Evolutionary conservation across 306 rosid species (phyloP).

Genomic region (Notholithocarpus densiflorus): DNA sequence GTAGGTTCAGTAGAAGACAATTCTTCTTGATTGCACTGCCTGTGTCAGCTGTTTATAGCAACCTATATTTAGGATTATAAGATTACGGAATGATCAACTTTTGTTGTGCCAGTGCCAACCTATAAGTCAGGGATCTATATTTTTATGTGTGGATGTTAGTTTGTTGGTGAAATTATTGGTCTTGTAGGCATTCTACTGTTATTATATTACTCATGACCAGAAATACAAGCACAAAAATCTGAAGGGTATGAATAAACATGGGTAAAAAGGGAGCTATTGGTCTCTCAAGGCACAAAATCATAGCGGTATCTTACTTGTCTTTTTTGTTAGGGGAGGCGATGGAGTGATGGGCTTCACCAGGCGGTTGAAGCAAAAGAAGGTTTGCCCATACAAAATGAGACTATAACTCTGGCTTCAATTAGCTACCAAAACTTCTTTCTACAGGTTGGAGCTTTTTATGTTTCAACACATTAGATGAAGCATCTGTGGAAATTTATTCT

Average conservation of each 20-base stretch:
- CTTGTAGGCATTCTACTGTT: background rate
- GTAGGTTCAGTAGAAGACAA: background rate
- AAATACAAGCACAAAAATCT: background rate
- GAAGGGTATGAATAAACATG: background rate
- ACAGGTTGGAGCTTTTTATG: slow-evolving; percentile 58
- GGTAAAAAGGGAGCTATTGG: slow-evolving; percentile 8
- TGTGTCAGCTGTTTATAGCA: background rate
- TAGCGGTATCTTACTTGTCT: slow-evolving; percentile 9
- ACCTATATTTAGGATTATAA: slow-evolving; percentile 1
- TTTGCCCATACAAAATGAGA: slow-evolving; percentile 93
- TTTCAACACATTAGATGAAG: slow-evolving; percentile 11
- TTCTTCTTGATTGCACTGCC: background rate
- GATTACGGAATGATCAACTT: background rate
- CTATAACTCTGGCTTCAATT: slow-evolving; percentile 93
- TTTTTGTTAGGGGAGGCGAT: slow-evolving; percentile 80
- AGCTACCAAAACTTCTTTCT: slow-evolving; percentile 98
- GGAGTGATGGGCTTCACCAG: slow-evolving; percentile 99
- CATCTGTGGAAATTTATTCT: slow-evolving; percentile 22
- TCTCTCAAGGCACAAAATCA: slow-evolving; percentile 15
- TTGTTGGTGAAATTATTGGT: background rate
- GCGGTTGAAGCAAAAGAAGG: slow-evolving; percentile 99
- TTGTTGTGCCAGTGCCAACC: background rate
- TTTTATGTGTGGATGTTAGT: background rate
- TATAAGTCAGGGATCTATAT: background rate
- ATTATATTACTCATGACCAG: background rate